Evolutionary conservation across 2,329 filamentous ascomycete species (phyloP), one percentile per base, ranked within the genome.

Genomic region (Nakataea oryzae): DNA sequence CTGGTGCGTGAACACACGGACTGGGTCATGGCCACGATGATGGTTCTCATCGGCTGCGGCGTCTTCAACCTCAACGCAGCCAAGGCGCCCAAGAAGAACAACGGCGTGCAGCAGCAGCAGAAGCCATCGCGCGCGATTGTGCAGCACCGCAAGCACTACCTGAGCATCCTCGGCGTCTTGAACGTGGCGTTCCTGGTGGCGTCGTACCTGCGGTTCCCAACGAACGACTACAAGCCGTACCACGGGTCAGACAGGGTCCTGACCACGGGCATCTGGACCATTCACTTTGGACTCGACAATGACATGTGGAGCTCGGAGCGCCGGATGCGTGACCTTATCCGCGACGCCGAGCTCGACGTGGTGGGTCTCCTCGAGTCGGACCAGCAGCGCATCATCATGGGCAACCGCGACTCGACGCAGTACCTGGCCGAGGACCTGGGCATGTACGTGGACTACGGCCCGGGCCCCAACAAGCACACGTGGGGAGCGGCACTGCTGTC

Each of bases 231-330:
- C 78, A 86, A 85, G 62, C 90, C 95, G 0, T 93, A 97, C 74
- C 93, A 99, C 72, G 84, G 85, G 50, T 86, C 96, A 61, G 89
- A 93, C 65, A 95, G 95, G 68, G 78, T 96, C 61, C 82, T 97
- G 63, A 97, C 96, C 0, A 91, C 92, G 1, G 95, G 95, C 68
- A 97, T 99, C 73, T 99, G 95, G 95, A 99, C 95, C 0, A 93
- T 97, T 62, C 95, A 99, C 77, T 99, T 99, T 74, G 93, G 90
- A 17, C 85, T 99, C 26, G 95, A 99, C 76, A 97, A 99, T 69
- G 90, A 97, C 73, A 97, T 97, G 93, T 97, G 92, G 91, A 93
- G 91, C 12, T 96, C 93, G 0, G 95, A 99, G 75, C 86, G 90
- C 69, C 92, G 95, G 65, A 96, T 96, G 86, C 89, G 91, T 63